These are phyloP conservation scores for Magnaporthiopsis incrustans DNA, from an alignment of 2,329 filamentous ascomycete genomes.

Conservation along the genomic window DNA sequence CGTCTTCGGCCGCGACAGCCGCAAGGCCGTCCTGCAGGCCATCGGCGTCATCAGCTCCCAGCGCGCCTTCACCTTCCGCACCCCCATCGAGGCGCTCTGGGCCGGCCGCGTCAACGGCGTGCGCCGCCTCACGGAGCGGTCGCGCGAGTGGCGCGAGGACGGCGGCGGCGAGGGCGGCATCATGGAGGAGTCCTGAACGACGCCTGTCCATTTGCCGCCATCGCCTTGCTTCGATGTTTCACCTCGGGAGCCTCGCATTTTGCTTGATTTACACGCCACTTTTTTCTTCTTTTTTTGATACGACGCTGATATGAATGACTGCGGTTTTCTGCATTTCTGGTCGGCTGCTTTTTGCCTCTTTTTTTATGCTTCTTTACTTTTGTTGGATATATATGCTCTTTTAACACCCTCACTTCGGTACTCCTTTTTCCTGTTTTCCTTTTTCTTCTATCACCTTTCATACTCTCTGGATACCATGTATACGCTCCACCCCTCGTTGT, in stretches of 20 bases:
- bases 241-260: no score
- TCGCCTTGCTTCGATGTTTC: no score
- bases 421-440: no score
- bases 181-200: conserved; percentile 46
- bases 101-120: conserved; percentile 75
- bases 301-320: background rate
- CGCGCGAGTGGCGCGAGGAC: conserved; percentile 85
- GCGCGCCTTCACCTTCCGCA: conserved; percentile 86
- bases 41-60: conserved; percentile 96
- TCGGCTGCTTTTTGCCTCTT: background rate
- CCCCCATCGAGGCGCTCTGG: conserved; percentile 83
- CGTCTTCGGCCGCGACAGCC: conserved; percentile 85
- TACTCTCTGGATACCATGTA: conserved; percentile 7
- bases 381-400: background rate
- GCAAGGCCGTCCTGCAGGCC: conserved; percentile 91
- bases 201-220: background rate
- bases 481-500: background rate
- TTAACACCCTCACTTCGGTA: background rate
- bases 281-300: background rate
- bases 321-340: background rate
- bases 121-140: conserved; percentile 71
- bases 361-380: background rate
- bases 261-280: background rate
- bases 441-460: no score
- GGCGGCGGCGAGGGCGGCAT: conserved; percentile 64